phyloP scores from a whole-genome alignment of 108 stramenopile species.

The Phaeodactylum tricornutum region DNA sequence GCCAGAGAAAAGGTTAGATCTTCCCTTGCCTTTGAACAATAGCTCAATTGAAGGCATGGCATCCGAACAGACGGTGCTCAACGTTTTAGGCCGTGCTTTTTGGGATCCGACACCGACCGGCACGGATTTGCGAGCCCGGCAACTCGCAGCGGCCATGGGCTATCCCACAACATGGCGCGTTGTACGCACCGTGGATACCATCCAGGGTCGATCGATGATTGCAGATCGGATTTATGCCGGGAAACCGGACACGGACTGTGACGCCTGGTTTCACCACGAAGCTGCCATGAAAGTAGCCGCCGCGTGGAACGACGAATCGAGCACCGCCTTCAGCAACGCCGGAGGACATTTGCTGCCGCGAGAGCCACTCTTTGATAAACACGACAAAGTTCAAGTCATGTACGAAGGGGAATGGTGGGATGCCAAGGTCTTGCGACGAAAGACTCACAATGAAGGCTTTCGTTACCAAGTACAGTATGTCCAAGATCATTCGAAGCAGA shows the following conservation, averaged over 20 bases:
- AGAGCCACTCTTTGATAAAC: slow-evolving; percentile 47
- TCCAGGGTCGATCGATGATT: slow-evolving; percentile 12
- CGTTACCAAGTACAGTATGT: slow-evolving; percentile 62
- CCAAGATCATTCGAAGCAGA: slow-evolving; percentile 55
- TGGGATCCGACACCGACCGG: slow-evolving; percentile 35
- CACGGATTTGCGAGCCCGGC: slow-evolving; percentile 16
- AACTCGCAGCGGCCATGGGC: slow-evolving; percentile 68
- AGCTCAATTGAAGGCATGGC: too few relatives aligned
- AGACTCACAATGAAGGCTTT: slow-evolving; percentile 40
- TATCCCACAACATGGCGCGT: slow-evolving; percentile 78
- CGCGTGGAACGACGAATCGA: slow-evolving; percentile 14
- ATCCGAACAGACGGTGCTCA: slow-evolving; percentile 11
- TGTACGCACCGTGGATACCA: slow-evolving; percentile 25
- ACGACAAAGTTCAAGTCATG: slow-evolving; percentile 60
- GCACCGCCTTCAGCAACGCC: slow-evolving; percentile 10
- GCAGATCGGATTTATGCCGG: slow-evolving; percentile 39
- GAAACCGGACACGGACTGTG: slow-evolving; percentile 16
- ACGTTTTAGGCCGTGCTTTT: slow-evolving; percentile 22
- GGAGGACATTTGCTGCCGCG: slow-evolving; percentile 58
- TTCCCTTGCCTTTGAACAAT: too few relatives aligned
- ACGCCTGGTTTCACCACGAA: slow-evolving; percentile 37
- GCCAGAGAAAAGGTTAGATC: too few relatives aligned
- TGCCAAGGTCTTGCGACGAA: slow-evolving; percentile 45
- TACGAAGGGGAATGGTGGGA: slow-evolving; percentile 71
- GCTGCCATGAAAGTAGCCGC: slow-evolving; percentile 31